Base-by-base conservation (phyloP, 164 flowering plant species). In the Magnolia changhungtana region DNA sequence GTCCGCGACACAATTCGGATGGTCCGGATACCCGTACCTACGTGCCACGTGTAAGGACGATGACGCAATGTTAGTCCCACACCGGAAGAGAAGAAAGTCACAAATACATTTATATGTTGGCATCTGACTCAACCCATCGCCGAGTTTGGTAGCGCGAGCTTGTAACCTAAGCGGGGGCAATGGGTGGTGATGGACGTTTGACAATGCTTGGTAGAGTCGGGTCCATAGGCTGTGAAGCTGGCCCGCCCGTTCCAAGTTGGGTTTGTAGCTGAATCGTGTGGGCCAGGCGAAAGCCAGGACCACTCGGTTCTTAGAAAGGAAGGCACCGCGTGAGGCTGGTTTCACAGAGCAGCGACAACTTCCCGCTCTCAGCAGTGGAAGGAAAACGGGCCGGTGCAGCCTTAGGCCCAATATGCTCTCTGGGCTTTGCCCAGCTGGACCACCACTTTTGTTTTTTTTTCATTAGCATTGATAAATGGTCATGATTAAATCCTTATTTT, bases 331-430 rank as follows among this genome's bases (percentile, higher is more conserved):
- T n/a, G 18, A 73, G 75, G 75, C 75, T 73, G 75, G 75, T 3
- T 61, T 73, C 67, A 73, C 75, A 73, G 75, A 59, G 23, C 67
- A 55, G 75, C 50, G 5, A 14, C 0, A 11, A 58, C 67, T 18
- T 72, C 66, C 75, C 75, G 37, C 65, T 59, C 75, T 72, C 27
- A 49, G 27, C 66, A 72, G 75, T 72, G 75, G 75, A 72, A 72
- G 75, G 67, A 72, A 13, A 13, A 72, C 75, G 64, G 7, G 21
- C 8, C 21, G n/a, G 65, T 63, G 65, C n/a, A 63, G 65, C 20
- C 65, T 18, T 9, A 18, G 65, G 65, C 7, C 65, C 23, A 63
- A 21, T 8, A 2, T 21, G 20, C 65, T 21, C 20, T 63, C 19
- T 7, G 23, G 65, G 20, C 65, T 9, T 9, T 1, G 9, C 20